Base-by-base conservation (phyloP, 2,329 filamentous ascomycete species). In the Neonectria coccinea region DNA sequence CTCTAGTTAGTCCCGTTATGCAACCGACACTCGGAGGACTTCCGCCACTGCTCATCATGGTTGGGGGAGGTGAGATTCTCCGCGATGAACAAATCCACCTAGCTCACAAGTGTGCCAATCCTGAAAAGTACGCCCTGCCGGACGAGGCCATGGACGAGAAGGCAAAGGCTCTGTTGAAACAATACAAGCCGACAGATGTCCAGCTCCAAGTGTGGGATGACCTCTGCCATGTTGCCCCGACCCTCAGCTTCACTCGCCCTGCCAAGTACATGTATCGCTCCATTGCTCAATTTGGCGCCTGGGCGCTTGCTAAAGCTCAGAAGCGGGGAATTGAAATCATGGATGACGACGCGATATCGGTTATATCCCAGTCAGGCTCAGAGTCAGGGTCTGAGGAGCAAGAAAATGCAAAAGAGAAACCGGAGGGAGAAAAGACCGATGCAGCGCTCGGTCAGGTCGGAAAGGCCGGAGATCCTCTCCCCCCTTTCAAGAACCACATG, bases 141-240 rank as follows among this genome's bases (percentile, higher is more conserved):
- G 85, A 91, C 41, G 83, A 83, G 0, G 84, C 88, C 47, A 81
- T 96, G 65, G 84, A 90, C 36, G 86, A 90, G 41, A 83, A 85
- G 64, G 89, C 90, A 29, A 84, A 85, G 20, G 84, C 85, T 4
- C 79, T 84, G 12, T 74, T 96, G 16, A 81, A 84, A 39, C 89
- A 85, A 66, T 97, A 93, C 78, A 88, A 89, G 62, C 92, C 94
- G 0, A 99, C 96, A 0, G 88, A 97, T 71, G 95, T 98, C 0
- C 94, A 97, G 76, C 85, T 99, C 2, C 96, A 98, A 76, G 91
- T 98, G 1, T 98, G 95, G 94, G 95, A 98, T 62, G 92, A 97
- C 72, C 82, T 98, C 3, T 98, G 96, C 73, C 95, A 98, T 75
- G 94, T 97, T 6, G 90, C 91, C 0, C 93, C 95, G 1, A 97